Evolutionary conservation across 2,329 filamentous ascomycete species (phyloP).

Genomic region (Cercospora zeina): DNA sequence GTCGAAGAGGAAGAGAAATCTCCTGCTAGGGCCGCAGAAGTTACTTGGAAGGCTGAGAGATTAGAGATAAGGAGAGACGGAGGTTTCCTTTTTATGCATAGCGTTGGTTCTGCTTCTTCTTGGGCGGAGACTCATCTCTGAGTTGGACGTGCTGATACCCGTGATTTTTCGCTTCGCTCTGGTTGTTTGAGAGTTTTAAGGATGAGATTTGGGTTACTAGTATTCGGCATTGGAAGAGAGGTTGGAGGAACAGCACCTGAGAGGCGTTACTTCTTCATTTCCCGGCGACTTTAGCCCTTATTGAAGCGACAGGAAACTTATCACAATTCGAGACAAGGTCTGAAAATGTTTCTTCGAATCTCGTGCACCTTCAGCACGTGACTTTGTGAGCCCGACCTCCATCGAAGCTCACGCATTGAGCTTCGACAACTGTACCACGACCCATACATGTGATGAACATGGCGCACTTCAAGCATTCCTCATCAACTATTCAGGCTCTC

Average conservation of each 20-base stretch:
- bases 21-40: conserved; percentile 48
- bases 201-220: not conserved
- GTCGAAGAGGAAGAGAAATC: conserved; percentile 43
- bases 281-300: not conserved
- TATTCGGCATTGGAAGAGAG: not conserved
- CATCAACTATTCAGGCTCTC: conserved; percentile 41
- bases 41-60: conserved; percentile 43
- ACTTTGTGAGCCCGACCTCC: not conserved
- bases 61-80: conserved; percentile 18
- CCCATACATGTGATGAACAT: not conserved
- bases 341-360: not conserved
- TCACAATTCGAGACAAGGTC: not conserved
- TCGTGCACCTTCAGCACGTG: not conserved
- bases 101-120: not conserved
- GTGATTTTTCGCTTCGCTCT: conserved; percentile 8
- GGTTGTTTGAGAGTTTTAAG: not conserved
- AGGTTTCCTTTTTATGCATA: conserved; percentile 10
- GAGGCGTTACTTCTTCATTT: not conserved
- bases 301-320: not conserved
- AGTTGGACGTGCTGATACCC: conserved; percentile 11
- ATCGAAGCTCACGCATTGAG: not conserved
- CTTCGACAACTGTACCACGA: not conserved
- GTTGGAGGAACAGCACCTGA: conserved; percentile 1
- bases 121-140: not conserved
- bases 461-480: conserved; percentile 25